These are phyloP conservation scores for Clarireedia sp. DNA, from an alignment of 2,329 filamentous ascomycete genomes.

Conservation along the genomic window DNA sequence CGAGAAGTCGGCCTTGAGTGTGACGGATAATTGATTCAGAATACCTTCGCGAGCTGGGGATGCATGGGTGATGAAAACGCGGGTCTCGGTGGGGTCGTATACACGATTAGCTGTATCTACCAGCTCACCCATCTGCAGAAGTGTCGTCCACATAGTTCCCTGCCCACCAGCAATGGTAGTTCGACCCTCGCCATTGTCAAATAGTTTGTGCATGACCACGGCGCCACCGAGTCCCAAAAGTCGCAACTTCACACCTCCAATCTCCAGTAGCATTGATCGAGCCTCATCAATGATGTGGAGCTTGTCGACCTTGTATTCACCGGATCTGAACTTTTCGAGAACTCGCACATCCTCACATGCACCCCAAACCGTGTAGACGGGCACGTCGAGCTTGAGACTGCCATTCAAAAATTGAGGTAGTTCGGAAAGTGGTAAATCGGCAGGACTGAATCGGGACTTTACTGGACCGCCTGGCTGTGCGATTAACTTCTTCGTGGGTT, in stretches of 20 bases:
- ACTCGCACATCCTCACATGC: slow-evolving; percentile 98
- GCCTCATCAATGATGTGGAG: slow-evolving; percentile 98
- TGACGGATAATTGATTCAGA: slow-evolving; percentile 94
- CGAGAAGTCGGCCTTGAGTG: slow-evolving; percentile 95
- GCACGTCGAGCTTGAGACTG: slow-evolving; percentile 84
- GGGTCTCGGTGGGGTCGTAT: slow-evolving; percentile 95
- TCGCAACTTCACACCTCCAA: slow-evolving; percentile 92
- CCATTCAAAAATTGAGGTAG: slow-evolving; percentile 82
- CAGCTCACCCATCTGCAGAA: slow-evolving; percentile 95
- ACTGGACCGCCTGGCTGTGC: slow-evolving; percentile 64
- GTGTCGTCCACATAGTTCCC: slow-evolving; percentile 98
- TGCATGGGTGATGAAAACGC: slow-evolving; percentile 92
- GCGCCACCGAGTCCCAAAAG: slow-evolving; percentile 89
- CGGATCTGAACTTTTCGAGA: slow-evolving; percentile 91
- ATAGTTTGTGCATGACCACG: slow-evolving; percentile 99
- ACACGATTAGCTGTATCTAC: slow-evolving; percentile 97
- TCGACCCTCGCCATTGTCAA: slow-evolving; percentile 95
- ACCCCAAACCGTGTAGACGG: slow-evolving; percentile 98
- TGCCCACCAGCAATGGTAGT: slow-evolving; percentile 98
- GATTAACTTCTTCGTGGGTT: slow-evolving; percentile 63
- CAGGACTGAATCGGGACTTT: slow-evolving; percentile 74
- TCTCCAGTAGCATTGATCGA: slow-evolving; percentile 86
- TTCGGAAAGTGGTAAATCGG: slow-evolving; percentile 85
- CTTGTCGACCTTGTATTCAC: slow-evolving; percentile 96
- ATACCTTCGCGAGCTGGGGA: slow-evolving; percentile 95